Conservation (phyloP, 2,329 filamentous ascomycete genomes). For the Fusarium sp. region DNA sequence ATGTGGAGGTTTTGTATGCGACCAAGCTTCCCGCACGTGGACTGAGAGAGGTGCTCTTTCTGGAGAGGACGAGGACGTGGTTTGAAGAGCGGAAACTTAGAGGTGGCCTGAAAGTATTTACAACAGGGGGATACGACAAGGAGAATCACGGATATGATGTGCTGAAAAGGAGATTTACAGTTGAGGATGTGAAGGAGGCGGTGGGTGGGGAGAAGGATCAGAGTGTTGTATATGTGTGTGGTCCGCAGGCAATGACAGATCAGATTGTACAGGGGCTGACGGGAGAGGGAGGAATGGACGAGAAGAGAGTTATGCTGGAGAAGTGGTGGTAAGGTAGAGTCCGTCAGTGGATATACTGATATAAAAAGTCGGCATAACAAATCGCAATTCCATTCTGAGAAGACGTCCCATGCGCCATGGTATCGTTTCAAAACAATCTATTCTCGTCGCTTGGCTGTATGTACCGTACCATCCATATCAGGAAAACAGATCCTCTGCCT, state of each 20-base stretch:
- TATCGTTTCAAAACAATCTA: conserved; percentile 44
- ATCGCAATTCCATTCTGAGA: background rate
- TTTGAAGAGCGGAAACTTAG: conserved; percentile 53
- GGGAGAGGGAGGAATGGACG: conserved; percentile 52
- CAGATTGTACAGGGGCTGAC: conserved; percentile 64
- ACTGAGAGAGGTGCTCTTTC: conserved; percentile 59
- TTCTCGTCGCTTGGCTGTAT: conserved; percentile 5
- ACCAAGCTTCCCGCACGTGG: conserved; percentile 52
- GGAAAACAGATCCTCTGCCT: conserved; percentile 78
- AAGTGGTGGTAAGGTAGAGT: conserved; percentile 67
- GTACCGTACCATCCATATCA: conserved; percentile 48
- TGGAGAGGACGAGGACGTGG: conserved; percentile 58
- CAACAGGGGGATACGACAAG: conserved; percentile 51
- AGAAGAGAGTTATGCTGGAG: conserved; percentile 65
- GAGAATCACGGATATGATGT: conserved; percentile 33
- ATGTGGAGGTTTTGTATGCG: conserved; percentile 73
- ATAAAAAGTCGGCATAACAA: background rate
- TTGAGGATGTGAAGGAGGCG: conserved; percentile 55
- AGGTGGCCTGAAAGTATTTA: conserved; percentile 57
- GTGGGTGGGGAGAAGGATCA: conserved; percentile 49
- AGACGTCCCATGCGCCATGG: conserved; percentile 39
- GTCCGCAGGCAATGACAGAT: conserved; percentile 76
- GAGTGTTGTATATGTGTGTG: conserved; percentile 73
- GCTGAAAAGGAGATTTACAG: conserved; percentile 55
- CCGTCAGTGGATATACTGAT: too few species aligned